phyloP scores from a whole-genome alignment of 306 rosid genomes.

The Cercis canadensis region DNA sequence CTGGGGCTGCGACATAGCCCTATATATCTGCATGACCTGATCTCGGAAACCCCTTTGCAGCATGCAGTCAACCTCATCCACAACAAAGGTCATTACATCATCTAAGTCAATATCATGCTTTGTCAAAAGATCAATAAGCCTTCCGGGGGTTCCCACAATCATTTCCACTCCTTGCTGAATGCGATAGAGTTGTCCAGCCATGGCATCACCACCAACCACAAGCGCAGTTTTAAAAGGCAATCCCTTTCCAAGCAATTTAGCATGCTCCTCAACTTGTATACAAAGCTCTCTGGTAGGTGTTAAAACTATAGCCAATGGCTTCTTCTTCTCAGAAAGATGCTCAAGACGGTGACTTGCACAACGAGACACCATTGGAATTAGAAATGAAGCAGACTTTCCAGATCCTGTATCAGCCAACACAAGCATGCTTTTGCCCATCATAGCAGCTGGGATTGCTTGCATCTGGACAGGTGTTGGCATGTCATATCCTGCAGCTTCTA shows the following conservation, averaged over 20 bases:
- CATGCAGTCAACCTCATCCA: conserved; percentile 94
- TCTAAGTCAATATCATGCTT: conserved; percentile 73
- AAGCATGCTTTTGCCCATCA: conserved; percentile 69
- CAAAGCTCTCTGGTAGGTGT: conserved; percentile 88
- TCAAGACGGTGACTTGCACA: conserved; percentile 52
- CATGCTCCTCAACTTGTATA: conserved; percentile 79
- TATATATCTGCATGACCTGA: conserved; percentile 79
- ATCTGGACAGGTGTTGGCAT: conserved; percentile 89
- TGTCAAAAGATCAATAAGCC: conserved; percentile 76
- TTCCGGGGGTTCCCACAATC: conserved; percentile 82
- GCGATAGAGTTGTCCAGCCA: conserved; percentile 81
- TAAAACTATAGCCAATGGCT: conserved; percentile 72
- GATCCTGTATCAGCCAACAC: conserved; percentile 85
- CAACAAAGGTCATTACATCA: conserved; percentile 61
- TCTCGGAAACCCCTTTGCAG: conserved; percentile 78
- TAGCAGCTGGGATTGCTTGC: conserved; percentile 90
- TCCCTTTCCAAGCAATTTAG: conserved; percentile 80
- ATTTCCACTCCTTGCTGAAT: conserved; percentile 86
- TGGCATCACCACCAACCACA: conserved; percentile 88
- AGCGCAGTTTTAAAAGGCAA: conserved; percentile 89
- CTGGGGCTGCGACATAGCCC: conserved; percentile 78
- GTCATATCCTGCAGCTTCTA: conserved; percentile 78
- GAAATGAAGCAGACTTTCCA: conserved; percentile 81
- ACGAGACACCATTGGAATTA: conserved; percentile 66
- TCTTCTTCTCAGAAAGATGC: conserved; percentile 46